Evolutionary conservation across 805 yeast genomes (phyloP), one percentile per base, ranked within the genome.

Genomic region (Lachancea cidri): DNA sequence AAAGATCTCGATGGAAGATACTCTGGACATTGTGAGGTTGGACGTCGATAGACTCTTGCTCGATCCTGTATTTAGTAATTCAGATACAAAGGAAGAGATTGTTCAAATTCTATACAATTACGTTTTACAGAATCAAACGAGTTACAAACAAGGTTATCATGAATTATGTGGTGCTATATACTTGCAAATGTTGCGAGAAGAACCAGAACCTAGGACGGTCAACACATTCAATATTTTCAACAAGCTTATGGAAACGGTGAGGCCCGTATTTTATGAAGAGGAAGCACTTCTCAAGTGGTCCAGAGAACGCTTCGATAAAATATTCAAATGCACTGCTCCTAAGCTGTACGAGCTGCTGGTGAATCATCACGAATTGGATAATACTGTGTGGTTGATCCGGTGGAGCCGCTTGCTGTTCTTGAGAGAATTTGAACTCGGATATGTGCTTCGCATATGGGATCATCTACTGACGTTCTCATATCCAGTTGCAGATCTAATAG

Each of bases 111-210:
- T 60, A 38, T 53, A 52, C 41, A 53, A 50, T 42, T 58, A 54
- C 38, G 42, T 53, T n/a, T 31, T 20, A 25, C 25, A 30, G 31
- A 44, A 38, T 17, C 35, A 41, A 6, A 34, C 34, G 15, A 47
- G 37, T 33, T 60, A 60, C 44, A 58, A 51, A 38, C 65, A 60
- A 39, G 65, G 65, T 1, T 59, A 49, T 39, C 65, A 60, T 39
- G 65, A 60, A 39, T 33, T 60, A 8, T 47, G 60, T 17, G 60
- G 58, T 8, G 39, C 54, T 27, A 48, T 60, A 6, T 60, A 52
- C 37, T 29, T 58, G 37, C 61, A 59, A 36, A 38, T 34, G 42
- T 29, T 33, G 38, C 24, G 20, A 25, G 29, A 36, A 24, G 38
- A 36, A 25, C 27, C 30, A 15, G 43, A 24, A 24, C 27, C 29